Base-by-base conservation (phyloP, 108 stramenopile genomes). In the Skeletonema tropicum region DNA sequence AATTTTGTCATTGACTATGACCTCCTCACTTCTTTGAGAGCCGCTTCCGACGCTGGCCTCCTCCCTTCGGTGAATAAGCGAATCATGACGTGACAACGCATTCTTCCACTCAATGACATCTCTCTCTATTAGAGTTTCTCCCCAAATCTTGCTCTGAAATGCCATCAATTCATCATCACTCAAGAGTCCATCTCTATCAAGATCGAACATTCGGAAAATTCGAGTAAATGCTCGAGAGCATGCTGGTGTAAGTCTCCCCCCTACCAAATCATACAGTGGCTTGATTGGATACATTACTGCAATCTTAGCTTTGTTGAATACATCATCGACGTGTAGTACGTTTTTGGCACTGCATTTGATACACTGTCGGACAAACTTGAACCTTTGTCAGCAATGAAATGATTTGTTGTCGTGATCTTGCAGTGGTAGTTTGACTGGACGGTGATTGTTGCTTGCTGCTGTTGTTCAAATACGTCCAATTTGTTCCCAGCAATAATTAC, bases 401-500 rank as follows among this genome's bases (percentile, higher is more conserved):
- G 71, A 94, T 89, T 41, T 90, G 88, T 61, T 94, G 93, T 39
- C 90, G 85, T 31, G 86, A 87, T n/a, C 85, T 69, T 19, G 71
- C 76, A 30, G 83, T 23, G 2, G 75, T 67, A 14, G 66, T 25
- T 66, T 88, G 84, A 63, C 85, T 86, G 11, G 66, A 35, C 1
- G 61, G 66, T n/a, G 26, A 1, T 29, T 29, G 84, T 74, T n/a
- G 78, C 68, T 74, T n/a, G 78, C 68, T 61, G 79, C 64, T 39
- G 85, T 71, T 31, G 81, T 70, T 49, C 77, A 49, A 87, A 79
- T 25, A 91, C 68, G 71, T 94, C 93, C 82, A 89, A 80, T 79
- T 94, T 94, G 76, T 90, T 94, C 17, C 90, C 93, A 0, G 93
- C 93, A 5, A 94, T 83, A 68, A 94, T 92, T 10, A 94, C 90